These are phyloP conservation scores for Pestalotiopsis sp. DNA, from an alignment of 2,329 filamentous ascomycete genomes.

Conservation along the genomic window DNA sequence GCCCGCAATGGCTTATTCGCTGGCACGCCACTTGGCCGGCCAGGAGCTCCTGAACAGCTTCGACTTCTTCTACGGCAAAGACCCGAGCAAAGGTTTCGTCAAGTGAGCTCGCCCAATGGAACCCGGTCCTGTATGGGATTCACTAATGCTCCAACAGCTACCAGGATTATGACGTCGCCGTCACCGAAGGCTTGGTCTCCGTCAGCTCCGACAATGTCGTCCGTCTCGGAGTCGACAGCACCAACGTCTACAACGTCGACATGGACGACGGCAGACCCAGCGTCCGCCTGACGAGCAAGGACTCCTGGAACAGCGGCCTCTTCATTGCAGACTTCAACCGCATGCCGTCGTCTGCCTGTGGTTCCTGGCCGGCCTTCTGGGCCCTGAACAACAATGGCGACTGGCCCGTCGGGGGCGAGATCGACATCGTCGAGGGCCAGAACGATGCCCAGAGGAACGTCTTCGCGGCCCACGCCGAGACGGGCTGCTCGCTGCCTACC, in stretches of 20 bases:
- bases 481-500: constrained; percentile 17
- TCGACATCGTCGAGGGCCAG: constrained; percentile 73
- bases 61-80: constrained; percentile 51
- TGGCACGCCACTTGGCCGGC: constrained; percentile 32
- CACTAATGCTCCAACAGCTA: constrained; percentile 36
- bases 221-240: constrained; percentile 48
- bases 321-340: constrained; percentile 74
- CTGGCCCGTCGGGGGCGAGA: constrained; percentile 67
- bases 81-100: constrained; percentile 71
- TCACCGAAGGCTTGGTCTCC: constrained; percentile 41
- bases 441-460: constrained; percentile 62
- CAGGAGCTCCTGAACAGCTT: constrained; percentile 42
- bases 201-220: constrained; percentile 45
- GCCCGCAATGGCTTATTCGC: constrained; percentile 28
- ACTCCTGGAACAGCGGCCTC: constrained; percentile 65
- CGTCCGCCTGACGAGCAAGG: constrained; percentile 68
- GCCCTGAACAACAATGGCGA: constrained; percentile 40
- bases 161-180: constrained; percentile 43
- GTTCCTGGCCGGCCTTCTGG: constrained; percentile 74
- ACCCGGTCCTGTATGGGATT: background rate
- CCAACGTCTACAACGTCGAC: constrained; percentile 34
- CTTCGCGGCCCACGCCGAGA: constrained; percentile 62
- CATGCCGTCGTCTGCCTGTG: constrained; percentile 73
- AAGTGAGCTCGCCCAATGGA: constrained; percentile 47
- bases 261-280: constrained; percentile 53